phyloP scores from a whole-genome alignment of 306 rosid genomes.

The Quercus ilex region DNA sequence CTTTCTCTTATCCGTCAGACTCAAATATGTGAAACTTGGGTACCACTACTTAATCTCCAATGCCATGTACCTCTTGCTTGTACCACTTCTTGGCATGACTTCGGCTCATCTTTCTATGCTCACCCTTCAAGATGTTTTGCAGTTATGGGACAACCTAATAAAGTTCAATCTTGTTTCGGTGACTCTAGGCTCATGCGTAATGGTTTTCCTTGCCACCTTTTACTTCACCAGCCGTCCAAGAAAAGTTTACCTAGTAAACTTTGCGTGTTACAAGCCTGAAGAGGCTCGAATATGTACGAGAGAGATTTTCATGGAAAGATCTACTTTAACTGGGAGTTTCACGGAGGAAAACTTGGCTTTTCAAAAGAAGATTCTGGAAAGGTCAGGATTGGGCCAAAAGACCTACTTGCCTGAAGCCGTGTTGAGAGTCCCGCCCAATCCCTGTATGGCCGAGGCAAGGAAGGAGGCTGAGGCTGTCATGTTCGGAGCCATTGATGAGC shows the following conservation, averaged over 20 bases:
- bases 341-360: conserved; percentile 57
- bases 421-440: conserved; percentile 64
- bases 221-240: conserved; percentile 81
- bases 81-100: conserved; percentile 42
- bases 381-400: conserved; percentile 75
- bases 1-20: conserved; percentile 61
- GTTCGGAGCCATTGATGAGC: conserved; percentile 90
- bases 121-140: conserved; percentile 27
- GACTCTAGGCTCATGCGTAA: conserved; percentile 38
- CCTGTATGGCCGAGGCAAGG: conserved; percentile 81
- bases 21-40: conserved; percentile 87
- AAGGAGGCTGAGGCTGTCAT: conserved; percentile 86
- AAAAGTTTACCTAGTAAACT: conserved; percentile 55
- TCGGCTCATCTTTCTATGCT: conserved; percentile 61
- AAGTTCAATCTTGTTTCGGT: conserved; percentile 53
- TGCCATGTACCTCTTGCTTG: conserved; percentile 67
- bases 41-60: conserved; percentile 81
- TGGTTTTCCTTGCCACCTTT: conserved; percentile 60
- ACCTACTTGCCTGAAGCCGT: conserved; percentile 73
- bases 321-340: conserved; percentile 41
- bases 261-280: conserved; percentile 70
- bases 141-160: conserved; percentile 47
- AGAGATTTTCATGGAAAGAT: conserved; percentile 50
- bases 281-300: conserved; percentile 38
- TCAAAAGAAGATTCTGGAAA: conserved; percentile 73